Base-by-base conservation (phyloP, 805 yeast species). In the Tetrapisispora phaffii region DNA sequence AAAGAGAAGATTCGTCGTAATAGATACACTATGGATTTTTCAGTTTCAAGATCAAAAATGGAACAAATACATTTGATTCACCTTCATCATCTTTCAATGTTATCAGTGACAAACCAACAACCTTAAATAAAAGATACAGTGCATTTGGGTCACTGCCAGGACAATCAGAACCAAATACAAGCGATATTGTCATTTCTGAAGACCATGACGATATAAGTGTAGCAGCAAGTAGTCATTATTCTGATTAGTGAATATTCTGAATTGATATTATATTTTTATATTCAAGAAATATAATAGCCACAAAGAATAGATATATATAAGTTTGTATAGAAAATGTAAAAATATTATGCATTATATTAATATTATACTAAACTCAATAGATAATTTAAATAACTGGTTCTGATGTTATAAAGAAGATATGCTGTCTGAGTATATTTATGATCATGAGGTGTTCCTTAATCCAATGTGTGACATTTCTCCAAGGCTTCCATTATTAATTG, bases 401-500 rank as follows among this genome's bases (percentile, higher is more conserved):
- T 28, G n/a, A 12, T 28, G 6, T 12, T 28, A 12, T 28, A 28
- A 4, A n/a, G 13, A 28, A 7, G n/a, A 4, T n/a, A 32, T 17
- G 8, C 7, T 32, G 34, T 19, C 20, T 16, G 7, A n/a, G 34
- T 15, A 32, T 32, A 32, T 10, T 6, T 35, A 13, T 34, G 15
- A 34, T n/a, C 4, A n/a, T 20, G 15, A 17, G 2, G n/a, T 9
- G 7, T 19, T 34, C 8, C 23, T 17, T 17, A 39, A 26, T 59
- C 65, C 40, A 57, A 58, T 42, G 49, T 45, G 38, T 61, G 66
- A 46, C 66, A 59, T 41, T 59, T 70, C 55, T 85, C 95, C 66
- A 89, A 71, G 0, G 95, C 95, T 47, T 85, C 95, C 50, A 85
- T 75, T 16, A 89, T 85, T 46, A 88, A 69, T 59, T 85, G 94